These are phyloP conservation scores for Aureobasidium sp. DNA, from an alignment of 2,329 filamentous ascomycete species.

Conservation along the genomic window DNA sequence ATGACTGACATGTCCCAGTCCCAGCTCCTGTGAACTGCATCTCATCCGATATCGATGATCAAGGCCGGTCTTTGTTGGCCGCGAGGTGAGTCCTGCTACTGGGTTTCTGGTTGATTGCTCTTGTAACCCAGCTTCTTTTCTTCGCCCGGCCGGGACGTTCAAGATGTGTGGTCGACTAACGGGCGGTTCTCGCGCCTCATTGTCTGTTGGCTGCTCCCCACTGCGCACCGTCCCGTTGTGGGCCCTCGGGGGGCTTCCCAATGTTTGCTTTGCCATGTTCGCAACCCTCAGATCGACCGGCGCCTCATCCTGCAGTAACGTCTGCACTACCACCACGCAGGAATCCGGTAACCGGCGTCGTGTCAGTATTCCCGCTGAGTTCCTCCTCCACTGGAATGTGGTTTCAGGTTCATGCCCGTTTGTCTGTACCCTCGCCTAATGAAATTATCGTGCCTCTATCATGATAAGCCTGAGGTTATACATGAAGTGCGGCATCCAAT, in stretches of 20 bases:
- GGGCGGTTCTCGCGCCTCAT: constrained; percentile 11
- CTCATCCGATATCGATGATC: not conserved
- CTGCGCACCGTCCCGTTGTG: constrained; percentile 13
- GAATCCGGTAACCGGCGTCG: constrained; percentile 11
- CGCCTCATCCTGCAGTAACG: constrained; percentile 3
- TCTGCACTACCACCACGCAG: constrained; percentile 14
- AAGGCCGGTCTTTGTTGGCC: not conserved
- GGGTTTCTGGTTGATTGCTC: not conserved
- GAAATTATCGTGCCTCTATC: not conserved
- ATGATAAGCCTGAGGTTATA: not conserved
- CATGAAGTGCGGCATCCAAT: not conserved
- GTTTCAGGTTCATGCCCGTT: constrained; percentile 10
- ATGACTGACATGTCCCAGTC: not conserved
- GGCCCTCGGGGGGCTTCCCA: constrained; percentile 1
- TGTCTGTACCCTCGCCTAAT: not conserved
- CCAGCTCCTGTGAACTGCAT: not conserved
- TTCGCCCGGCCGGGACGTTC: not conserved
- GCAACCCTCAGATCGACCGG: constrained; percentile 7
- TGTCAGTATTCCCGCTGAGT: constrained; percentile 5
- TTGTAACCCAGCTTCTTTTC: not conserved
- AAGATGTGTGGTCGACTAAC: constrained; percentile 6
- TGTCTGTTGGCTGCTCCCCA: constrained; percentile 7
- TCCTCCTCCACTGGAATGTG: not conserved
- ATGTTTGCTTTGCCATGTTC: constrained; percentile 14
- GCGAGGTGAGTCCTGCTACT: not conserved